Base-by-base conservation (phyloP, 2,329 filamentous ascomycete genomes). In the Sarocladium oryzae region DNA sequence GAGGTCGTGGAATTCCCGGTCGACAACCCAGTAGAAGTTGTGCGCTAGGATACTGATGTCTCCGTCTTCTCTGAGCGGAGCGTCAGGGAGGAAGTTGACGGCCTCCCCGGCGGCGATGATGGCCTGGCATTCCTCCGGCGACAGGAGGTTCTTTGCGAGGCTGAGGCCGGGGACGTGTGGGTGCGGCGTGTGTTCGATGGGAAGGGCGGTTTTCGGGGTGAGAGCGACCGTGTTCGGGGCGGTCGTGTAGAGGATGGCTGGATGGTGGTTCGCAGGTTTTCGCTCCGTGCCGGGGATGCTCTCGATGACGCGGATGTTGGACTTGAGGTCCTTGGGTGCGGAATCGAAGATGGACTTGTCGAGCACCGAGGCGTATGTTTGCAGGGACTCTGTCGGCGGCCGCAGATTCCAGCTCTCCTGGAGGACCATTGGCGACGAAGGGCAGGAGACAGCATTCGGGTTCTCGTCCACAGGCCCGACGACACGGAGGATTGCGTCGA, bases 11-110 rank as follows among this genome's bases (percentile, higher is more conserved):
- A 87, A 86, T 0, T 73, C 70, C 20, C 72, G 69, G 56, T 88
- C 84, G 11, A 82, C 73, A 8, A 88, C 72, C 84, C 84, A 88
- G 69, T 87, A 87, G 57, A 88, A 86, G 63, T 87, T 88, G 68
- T 88, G 84, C 0, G 84, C 84, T 1, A 87, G 65, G 43, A 87
- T 76, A 58, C 81, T 85, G 21, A 74, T 73, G 50, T 85, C 81
- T 15, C 79, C 81, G 52, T 83, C 81, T n/a, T 81, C 79, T 2
- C 81, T 78, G 26, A 87, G 68, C 0, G 84, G 84, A 1, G 82
- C 81, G 58, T 88, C 85, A 0, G 85, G 84, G 0, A 84, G 71
- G 56, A 87, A 88, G 6, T 77, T 77, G 41, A 86, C 76, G 0
- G 73, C 72, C 61, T 88, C 85, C 4, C 79, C 84, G 0, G 84